phyloP scores from a whole-genome alignment of 305 asterid genomes.

The Solanum chacoense region DNA sequence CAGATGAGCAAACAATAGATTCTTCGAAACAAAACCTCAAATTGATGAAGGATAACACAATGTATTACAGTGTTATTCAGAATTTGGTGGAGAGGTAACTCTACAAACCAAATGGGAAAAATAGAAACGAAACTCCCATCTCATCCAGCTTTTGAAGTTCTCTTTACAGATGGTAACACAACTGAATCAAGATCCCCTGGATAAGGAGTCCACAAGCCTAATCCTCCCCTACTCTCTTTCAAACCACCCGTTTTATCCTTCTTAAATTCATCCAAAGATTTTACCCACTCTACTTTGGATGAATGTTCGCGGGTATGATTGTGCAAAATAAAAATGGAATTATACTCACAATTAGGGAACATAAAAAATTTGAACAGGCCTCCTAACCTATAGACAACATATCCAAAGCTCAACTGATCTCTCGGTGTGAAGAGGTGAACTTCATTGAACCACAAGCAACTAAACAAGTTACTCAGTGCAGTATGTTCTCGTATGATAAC shows the following conservation, averaged over 20 bases:
- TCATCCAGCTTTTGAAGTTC: conserved; percentile 96
- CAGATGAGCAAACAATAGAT: background rate
- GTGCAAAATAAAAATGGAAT: conserved; percentile 67
- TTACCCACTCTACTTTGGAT: conserved; percentile 91
- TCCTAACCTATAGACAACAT: conserved; percentile 68
- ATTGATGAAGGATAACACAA: background rate
- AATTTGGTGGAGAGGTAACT: background rate
- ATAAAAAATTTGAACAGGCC: conserved; percentile 51
- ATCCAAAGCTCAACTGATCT: conserved; percentile 96
- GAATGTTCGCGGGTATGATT: conserved; percentile 91
- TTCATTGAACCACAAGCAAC: conserved; percentile 99
- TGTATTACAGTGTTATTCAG: background rate
- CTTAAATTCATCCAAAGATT: conserved; percentile 57
- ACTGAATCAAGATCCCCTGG: conserved; percentile 67
- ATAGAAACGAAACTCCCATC: background rate
- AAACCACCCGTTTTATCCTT: conserved; percentile 49
- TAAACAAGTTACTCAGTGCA: conserved; percentile 61
- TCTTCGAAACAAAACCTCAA: background rate
- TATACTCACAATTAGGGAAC: conserved; percentile 96
- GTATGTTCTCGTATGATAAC: conserved; percentile 89
- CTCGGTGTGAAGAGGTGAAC: conserved; percentile 91
- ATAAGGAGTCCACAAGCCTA: conserved; percentile 87
- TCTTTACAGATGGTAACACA: conserved; percentile 64
- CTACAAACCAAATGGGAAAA: background rate
- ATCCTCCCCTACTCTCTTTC: conserved; percentile 87